Evolutionary conservation across 257 asterid genomes (phyloP).

Genomic region (Ligustrum vulgare): DNA sequence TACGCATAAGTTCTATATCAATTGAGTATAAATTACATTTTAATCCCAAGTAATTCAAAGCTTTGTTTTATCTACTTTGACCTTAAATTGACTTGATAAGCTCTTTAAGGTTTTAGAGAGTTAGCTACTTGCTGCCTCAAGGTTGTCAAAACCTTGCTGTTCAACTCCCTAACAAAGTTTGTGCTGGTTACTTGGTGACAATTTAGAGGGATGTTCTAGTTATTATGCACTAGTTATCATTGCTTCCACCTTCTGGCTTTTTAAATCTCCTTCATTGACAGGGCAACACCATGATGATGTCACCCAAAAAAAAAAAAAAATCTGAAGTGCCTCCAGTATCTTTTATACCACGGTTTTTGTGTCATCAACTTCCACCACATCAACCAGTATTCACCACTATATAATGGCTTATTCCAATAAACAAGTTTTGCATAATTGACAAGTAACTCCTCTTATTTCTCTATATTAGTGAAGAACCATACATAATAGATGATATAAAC

Average conservation of each 20-base stretch:
- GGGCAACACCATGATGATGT: neutral
- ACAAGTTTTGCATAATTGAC: neutral
- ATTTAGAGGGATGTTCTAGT: neutral
- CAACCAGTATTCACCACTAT: neutral
- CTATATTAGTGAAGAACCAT: neutral
- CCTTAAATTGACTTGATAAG: neutral
- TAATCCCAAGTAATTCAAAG: neutral
- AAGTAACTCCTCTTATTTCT: too few species aligned
- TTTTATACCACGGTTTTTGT: neutral
- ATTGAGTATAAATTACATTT: neutral
- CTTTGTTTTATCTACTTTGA: neutral
- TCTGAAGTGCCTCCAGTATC: neutral
- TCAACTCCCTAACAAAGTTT: neutral
- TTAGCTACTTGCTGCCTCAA: neutral
- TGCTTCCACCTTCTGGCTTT: neutral
- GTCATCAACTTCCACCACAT: neutral
- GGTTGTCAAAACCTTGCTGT: neutral
- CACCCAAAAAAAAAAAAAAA: too few species aligned
- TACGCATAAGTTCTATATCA: slow-evolving; percentile 23
- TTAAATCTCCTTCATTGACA: neutral
- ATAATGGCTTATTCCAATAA: neutral
- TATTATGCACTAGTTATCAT: neutral
- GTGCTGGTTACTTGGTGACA: neutral
- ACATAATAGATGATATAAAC: neutral
- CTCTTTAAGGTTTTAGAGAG: neutral